Evolutionary conservation across 2,329 filamentous ascomycete species (phyloP), one percentile per base, ranked within the genome.

Genomic region (Tolypocladium album): DNA sequence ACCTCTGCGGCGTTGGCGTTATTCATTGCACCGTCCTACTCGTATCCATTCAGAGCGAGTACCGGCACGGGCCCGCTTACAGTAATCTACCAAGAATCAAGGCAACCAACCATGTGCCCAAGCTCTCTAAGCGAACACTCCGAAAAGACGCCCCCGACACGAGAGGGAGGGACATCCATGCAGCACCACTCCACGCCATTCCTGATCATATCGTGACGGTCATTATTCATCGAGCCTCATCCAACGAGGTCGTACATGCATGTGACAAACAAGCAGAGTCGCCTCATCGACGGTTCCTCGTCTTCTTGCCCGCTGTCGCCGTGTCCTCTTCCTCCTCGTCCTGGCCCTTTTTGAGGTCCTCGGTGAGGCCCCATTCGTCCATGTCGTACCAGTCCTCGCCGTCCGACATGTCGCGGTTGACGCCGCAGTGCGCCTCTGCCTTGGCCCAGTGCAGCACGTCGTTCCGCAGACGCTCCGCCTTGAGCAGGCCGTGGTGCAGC

Each of bases 341-440:
- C 67, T 89, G 87, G 0, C 90, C 90, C 75, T 94, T 94, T 71
- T 90, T 88, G 9, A 93, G 75, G 65, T 89, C 87, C 62, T 89
- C 87, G 11, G 84, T 81, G 56, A 94, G 72, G 0, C 83, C 84
- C 89, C 89, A 93, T 74, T 90, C 88, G 58, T 90, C 87, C 68
- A 83, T 84, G 72, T 95, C 90, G 69, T 92, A 92, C 88, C 89
- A 95, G 70, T 95, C 90, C 76, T 95, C 90, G 13, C 89, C 89
- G 70, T 95, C 90, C 57, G 88, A 92, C 86, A 94, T 86, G 71
- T 92, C 89, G 57, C 86, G 73, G 69, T 86, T 84, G 22, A 77
- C 70, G 1, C 85, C 84, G 58, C 78, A 79, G 67, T 93, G 90
- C 27, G 82, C 89, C 74, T 93, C 90, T 1, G 90, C 87, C 70